Evolutionary conservation across 2,329 filamentous ascomycete genomes (phyloP).

Genomic region (Fusarium sp.): DNA sequence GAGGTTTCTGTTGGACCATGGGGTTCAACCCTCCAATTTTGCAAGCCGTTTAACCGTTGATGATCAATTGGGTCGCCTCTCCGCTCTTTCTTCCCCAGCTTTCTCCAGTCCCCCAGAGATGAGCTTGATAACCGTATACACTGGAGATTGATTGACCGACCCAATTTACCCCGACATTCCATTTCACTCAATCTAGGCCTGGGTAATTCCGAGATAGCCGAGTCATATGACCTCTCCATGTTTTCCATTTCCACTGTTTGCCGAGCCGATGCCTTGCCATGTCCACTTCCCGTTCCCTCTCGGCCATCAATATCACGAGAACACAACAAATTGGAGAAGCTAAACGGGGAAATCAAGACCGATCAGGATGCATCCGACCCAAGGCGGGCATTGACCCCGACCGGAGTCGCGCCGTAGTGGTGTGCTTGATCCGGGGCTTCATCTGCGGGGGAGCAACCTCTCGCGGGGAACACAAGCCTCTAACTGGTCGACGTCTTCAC

Average conservation of each 20-base stretch:
- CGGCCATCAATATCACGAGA: neutral
- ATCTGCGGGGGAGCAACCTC: constrained; percentile 15
- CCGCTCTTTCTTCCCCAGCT: constrained; percentile 17
- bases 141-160: neutral
- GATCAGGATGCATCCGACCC: constrained; percentile 28
- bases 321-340: constrained; percentile 16
- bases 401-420: constrained; percentile 40
- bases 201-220: neutral
- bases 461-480: constrained; percentile 1
- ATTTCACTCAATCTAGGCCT: neutral
- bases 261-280: neutral
- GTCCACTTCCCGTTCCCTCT: constrained; percentile 8
- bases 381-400: constrained; percentile 24
- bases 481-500: neutral
- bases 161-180: neutral
- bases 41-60: constrained; percentile 7
- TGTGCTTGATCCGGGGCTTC: constrained; percentile 31
- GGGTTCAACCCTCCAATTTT: constrained; percentile 22
- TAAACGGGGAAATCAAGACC: constrained; percentile 38
- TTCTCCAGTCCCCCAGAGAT: constrained; percentile 6
- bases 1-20: constrained; percentile 3
- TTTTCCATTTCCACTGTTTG: neutral
- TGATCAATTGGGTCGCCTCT: constrained; percentile 17
- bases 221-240: neutral
- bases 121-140: constrained; percentile 22